Base-by-base conservation (phyloP, 768 basidiomycete species). In the Panus rudis region DNA sequence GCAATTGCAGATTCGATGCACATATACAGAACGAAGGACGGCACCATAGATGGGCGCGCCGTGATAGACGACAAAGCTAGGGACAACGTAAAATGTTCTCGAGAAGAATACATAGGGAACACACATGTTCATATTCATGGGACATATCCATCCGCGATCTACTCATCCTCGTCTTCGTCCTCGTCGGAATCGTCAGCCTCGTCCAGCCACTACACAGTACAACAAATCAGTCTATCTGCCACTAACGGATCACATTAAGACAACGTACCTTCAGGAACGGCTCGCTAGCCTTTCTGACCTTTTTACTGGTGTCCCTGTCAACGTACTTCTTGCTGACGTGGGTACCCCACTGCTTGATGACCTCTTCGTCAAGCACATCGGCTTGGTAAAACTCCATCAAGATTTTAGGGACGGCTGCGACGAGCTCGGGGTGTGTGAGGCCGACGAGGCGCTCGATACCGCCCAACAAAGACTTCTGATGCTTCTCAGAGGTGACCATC, bases 271-370 rank as follows among this genome's bases (percentile, higher is more conserved):
- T 92, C 59, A 98, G 68, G 72, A 98, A 97, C 0, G 93, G 92
- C 61, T 90, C 92, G 51, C 87, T 86, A 11, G 92, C 92, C 71
- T 93, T 94, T 54, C 93, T 75, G 40, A 99, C 92, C 66, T 81
- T 92, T 78, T 97, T 98, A 63, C 85, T 88, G 35, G 78, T 84
- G 21, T 97, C 92, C 66, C 86, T 92, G 65, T 94, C 89, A 34
- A 92, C 88, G 58, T 91, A 94, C 69, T 97, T 96, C 74, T 87
- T 94, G 67, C 84, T 89, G 59, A 92, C 90, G 54, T 94, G 92
- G 4, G 90, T 94, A 7, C 92, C 92, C 94, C 92, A 97, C 50
- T 92, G 81, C 8, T 72, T 79, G 39, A 93, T 71, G 5, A 94
- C 74, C 20, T 90, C 91, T 61, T 99, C 96, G 6, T 97, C 92